Percentiles rank a stretch among this genome's conserved stretches.
Conservation (phyloP, 768 basidiomycete species). For the Baorangia bicolor region DNA sequence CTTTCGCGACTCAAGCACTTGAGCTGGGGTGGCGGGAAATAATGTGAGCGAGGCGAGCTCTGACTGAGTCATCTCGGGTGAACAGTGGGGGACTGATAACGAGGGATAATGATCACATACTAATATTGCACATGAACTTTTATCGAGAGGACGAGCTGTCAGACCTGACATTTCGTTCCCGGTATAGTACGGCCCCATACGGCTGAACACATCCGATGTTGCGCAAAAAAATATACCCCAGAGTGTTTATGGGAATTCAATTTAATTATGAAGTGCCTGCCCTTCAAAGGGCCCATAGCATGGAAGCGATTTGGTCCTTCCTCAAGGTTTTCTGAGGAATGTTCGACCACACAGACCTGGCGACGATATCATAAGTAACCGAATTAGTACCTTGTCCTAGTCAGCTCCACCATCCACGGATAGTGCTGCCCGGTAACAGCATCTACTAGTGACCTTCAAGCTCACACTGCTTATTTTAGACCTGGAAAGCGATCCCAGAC, state of each 20-base stretch:
- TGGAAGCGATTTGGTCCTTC: background rate
- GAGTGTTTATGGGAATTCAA: background rate
- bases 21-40: conserved; percentile 48
- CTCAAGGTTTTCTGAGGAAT: background rate
- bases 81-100: background rate
- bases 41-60: conserved; percentile 37
- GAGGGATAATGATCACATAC: background rate
- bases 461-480: background rate
- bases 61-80: conserved; percentile 6
- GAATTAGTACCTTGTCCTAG: background rate
- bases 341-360: background rate
- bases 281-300: background rate
- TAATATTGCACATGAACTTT: background rate
- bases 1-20: conserved; percentile 42
- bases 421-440: background rate
- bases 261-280: background rate
- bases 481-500: background rate
- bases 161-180: conserved; percentile 1
- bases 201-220: background rate
- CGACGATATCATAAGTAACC: background rate
- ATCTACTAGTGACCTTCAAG: background rate
- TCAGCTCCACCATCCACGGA: background rate
- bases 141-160: background rate
- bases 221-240: background rate
- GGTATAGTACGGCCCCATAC: background rate